These are phyloP conservation scores for Rhododendron kiyosumense DNA, from an alignment of 148 eudicot genomes.

Conservation along the genomic window DNA sequence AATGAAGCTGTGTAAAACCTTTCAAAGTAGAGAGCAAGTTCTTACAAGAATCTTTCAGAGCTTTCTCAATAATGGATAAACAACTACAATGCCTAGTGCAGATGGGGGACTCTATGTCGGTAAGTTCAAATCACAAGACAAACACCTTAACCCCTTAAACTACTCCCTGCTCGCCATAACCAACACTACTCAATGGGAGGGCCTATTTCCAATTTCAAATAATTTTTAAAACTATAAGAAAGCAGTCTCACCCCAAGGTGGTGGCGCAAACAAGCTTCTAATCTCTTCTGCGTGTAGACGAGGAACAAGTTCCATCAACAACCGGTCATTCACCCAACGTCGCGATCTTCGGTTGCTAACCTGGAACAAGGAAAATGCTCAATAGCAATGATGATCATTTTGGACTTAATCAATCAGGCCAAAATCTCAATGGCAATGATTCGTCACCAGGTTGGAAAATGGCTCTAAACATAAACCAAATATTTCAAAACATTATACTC, in stretches of 20 bases:
- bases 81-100: background rate
- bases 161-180: too few species aligned
- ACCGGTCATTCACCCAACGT: conserved; percentile 77
- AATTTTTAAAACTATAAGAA: background rate
- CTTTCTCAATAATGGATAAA: background rate
- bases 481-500: background rate
- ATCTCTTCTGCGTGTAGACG: conserved; percentile 82
- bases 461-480: background rate
- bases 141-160: too few species aligned
- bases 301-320: conserved; percentile 94
- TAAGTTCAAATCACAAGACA: background rate
- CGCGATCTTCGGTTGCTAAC: conserved; percentile 91
- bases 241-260: conserved; percentile 73
- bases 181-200: background rate
- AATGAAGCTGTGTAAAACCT: background rate
- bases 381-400: background rate
- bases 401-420: background rate
- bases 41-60: background rate
- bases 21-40: background rate
- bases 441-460: background rate
- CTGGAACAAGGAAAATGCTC: conserved; percentile 28
- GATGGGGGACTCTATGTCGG: background rate
- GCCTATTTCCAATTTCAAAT: background rate
- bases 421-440: background rate
- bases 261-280: conserved; percentile 93